A percentile compares a stretch with the other conserved stretches of the same genome.
Evolutionary conservation across 371 early-diverging fungal species (phyloP).

Genomic region (Mucor racemosus): DNA sequence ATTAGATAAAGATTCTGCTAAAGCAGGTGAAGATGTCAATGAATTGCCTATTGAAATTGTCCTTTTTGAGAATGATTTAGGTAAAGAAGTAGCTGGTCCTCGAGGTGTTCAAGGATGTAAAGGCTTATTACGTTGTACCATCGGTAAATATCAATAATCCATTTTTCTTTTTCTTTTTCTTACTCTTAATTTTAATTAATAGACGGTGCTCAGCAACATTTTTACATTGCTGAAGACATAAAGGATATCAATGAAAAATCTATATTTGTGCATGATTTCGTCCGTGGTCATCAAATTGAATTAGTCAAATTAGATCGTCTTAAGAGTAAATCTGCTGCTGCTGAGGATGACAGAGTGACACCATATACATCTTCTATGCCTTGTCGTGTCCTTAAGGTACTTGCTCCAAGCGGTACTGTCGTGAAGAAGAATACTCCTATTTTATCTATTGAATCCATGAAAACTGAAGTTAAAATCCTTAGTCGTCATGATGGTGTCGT

Average conservation of each 20-base stretch:
- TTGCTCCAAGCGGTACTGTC: slow-evolving; percentile 56
- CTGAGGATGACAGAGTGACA: slow-evolving; percentile 60
- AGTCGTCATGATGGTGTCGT: slow-evolving; percentile 68
- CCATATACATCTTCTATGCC: slow-evolving; percentile 81
- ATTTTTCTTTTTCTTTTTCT: background rate
- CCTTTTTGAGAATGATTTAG: slow-evolving; percentile 33
- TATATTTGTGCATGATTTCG: slow-evolving; percentile 62
- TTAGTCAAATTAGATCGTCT: slow-evolving; percentile 55
- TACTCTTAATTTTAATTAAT: background rate
- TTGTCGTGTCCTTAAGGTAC: slow-evolving; percentile 68
- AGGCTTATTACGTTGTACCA: slow-evolving; percentile 55
- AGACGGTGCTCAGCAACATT: slow-evolving; percentile 60
- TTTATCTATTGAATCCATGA: slow-evolving; percentile 79
- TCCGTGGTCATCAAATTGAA: slow-evolving; percentile 56
- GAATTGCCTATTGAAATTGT: slow-evolving; percentile 23
- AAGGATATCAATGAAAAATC: slow-evolving; percentile 49
- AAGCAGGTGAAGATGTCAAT: slow-evolving; percentile 11
- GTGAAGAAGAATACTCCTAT: slow-evolving; percentile 69
- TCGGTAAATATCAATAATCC: slow-evolving; percentile 33
- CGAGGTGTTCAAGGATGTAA: slow-evolving; percentile 39
- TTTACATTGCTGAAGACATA: slow-evolving; percentile 57
- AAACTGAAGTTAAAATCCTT: slow-evolving; percentile 72
- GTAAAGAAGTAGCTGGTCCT: slow-evolving; percentile 31
- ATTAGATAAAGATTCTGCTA: slow-evolving; percentile 31
- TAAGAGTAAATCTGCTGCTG: slow-evolving; percentile 43